These are phyloP conservation scores for Camellia oleifera DNA, from an alignment of 179 eudicot genomes.

Conservation along the genomic window DNA sequence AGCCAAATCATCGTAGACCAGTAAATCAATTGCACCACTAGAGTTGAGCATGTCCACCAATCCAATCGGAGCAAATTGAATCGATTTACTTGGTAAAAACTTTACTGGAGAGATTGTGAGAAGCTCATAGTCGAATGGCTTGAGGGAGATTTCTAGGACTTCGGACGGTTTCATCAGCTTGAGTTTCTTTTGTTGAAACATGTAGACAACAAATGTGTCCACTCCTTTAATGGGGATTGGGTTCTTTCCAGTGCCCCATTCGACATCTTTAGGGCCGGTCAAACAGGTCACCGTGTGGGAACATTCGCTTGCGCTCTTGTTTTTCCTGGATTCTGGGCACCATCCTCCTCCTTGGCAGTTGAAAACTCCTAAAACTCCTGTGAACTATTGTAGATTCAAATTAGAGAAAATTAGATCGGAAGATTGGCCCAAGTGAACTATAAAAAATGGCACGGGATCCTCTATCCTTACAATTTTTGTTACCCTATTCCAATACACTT, in stretches of 20 bases:
- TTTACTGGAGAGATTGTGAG: slow-evolving; percentile 54
- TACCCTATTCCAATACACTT: too few species aligned
- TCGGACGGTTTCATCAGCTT: slow-evolving; percentile 38
- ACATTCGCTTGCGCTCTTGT: slow-evolving; percentile 48
- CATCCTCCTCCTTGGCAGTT: slow-evolving; percentile 86
- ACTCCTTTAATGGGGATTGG: slow-evolving; percentile 41
- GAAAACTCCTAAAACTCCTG: slow-evolving; percentile 66
- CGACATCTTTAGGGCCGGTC: slow-evolving; percentile 51
- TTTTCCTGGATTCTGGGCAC: slow-evolving; percentile 48
- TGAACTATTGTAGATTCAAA: slow-evolving; percentile 30
- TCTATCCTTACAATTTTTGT: too few species aligned
- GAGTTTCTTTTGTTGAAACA: slow-evolving; percentile 38
- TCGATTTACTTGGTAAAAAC: slow-evolving; percentile 23
- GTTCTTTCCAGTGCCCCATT: slow-evolving; percentile 60
- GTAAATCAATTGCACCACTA: slow-evolving; percentile 58
- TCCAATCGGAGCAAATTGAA: slow-evolving; percentile 67
- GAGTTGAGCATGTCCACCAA: slow-evolving; percentile 73
- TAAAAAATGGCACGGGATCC: too few species aligned
- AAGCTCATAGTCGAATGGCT: slow-evolving; percentile 65
- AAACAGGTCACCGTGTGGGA: slow-evolving; percentile 39
- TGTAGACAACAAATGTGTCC: slow-evolving; percentile 50
- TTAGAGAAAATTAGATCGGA: background rate
- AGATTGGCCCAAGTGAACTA: background rate
- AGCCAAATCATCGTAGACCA: slow-evolving; percentile 31
- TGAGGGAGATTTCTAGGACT: slow-evolving; percentile 42